Evolutionary conservation across 768 basidiomycete genomes (phyloP).

Genomic region (Russula sp.): DNA sequence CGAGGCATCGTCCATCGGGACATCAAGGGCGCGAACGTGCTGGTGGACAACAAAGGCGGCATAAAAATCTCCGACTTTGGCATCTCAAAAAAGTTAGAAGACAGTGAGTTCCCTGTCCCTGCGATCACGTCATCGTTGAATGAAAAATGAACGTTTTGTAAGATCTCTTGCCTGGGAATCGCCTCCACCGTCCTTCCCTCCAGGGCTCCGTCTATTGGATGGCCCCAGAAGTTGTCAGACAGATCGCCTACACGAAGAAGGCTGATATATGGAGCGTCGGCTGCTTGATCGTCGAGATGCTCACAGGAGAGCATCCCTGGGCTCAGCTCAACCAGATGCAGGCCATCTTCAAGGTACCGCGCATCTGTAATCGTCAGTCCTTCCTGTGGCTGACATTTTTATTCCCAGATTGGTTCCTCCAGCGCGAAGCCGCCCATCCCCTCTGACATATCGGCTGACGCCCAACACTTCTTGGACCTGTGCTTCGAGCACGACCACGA

Average conservation of each 20-base stretch:
- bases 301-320: slow-evolving; percentile 94
- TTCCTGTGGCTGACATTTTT: background rate
- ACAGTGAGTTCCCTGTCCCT: slow-evolving; percentile 54
- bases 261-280: slow-evolving; percentile 98
- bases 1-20: slow-evolving; percentile 95
- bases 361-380: background rate
- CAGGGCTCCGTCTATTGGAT: slow-evolving; percentile 99
- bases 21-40: slow-evolving; percentile 98
- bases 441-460: slow-evolving; percentile 84
- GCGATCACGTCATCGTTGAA: background rate
- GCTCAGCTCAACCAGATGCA: slow-evolving; percentile 98
- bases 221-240: slow-evolving; percentile 98
- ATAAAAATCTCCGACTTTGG: slow-evolving; percentile 97
- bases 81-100: slow-evolving; percentile 95
- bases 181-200: slow-evolving; percentile 82
- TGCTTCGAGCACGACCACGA: slow-evolving; percentile 86
- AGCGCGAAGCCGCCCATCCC: slow-evolving; percentile 84
- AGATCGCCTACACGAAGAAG: slow-evolving; percentile 84
- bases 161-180: slow-evolving; percentile 52
- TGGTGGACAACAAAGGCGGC: slow-evolving; percentile 96
- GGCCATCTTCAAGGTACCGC: slow-evolving; percentile 87
- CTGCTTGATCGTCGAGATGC: slow-evolving; percentile 93
- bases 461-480: slow-evolving; percentile 76
- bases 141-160: background rate
- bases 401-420: slow-evolving; percentile 77